Evolutionary conservation across 208 protist species (phyloP).

Genomic region (Trypanosoma melophagium): DNA sequence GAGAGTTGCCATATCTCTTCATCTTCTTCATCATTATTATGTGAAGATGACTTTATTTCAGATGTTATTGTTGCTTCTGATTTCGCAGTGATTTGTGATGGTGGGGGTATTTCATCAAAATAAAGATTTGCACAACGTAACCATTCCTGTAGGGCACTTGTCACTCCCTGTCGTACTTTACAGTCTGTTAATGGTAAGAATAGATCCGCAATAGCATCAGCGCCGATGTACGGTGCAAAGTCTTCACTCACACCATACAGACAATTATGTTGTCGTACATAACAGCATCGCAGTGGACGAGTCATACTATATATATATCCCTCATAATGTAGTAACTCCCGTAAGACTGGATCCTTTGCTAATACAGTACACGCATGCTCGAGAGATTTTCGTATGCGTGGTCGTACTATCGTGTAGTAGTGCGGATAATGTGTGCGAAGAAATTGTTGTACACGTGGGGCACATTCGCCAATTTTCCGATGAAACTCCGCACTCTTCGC

Average conservation of each 20-base stretch:
- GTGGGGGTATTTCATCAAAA: slow-evolving; percentile 8
- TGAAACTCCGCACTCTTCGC: slow-evolving; percentile 38
- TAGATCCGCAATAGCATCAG: slow-evolving; percentile 43
- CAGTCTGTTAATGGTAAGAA: slow-evolving; percentile 45
- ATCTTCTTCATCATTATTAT: background rate
- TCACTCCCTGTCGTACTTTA: slow-evolving; percentile 16
- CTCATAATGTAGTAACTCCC: slow-evolving; percentile 30
- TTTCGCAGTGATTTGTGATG: background rate
- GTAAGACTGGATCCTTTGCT: slow-evolving; percentile 20
- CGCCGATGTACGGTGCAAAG: slow-evolving; percentile 39
- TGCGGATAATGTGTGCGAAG: slow-evolving; percentile 24
- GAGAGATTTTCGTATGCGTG: slow-evolving; percentile 30
- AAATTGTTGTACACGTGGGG: slow-evolving; percentile 53
- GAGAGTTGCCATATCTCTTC: slow-evolving; percentile 36
- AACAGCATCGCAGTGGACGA: slow-evolving; percentile 40
- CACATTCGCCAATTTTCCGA: slow-evolving; percentile 33
- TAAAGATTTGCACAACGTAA: slow-evolving; percentile 9
- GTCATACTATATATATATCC: slow-evolving; percentile 34
- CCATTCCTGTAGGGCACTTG: slow-evolving; percentile 6
- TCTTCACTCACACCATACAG: slow-evolving; percentile 60
- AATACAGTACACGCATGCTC: slow-evolving; percentile 42
- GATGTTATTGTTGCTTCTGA: background rate
- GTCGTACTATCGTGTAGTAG: slow-evolving; percentile 40
- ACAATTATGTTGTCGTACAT: slow-evolving; percentile 69
- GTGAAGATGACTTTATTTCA: too few relatives aligned